Conservation (phyloP, 2,329 filamentous ascomycete genomes). For the Pochonia chlamydosporia region DNA sequence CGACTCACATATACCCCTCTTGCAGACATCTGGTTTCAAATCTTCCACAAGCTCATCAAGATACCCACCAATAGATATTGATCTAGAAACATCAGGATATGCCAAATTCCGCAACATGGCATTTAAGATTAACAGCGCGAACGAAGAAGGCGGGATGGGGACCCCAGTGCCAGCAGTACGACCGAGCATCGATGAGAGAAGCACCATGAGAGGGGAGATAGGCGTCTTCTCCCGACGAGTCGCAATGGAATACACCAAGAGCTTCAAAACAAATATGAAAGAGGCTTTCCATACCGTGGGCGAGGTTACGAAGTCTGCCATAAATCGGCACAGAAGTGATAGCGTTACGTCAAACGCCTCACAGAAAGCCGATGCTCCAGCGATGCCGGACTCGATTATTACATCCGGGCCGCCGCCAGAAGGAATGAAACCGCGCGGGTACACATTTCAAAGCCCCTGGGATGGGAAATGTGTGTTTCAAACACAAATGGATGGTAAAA, state of each 20-base stretch:
- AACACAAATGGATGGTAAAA: slow-evolving; percentile 70
- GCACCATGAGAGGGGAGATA: slow-evolving; percentile 8
- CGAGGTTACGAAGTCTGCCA: slow-evolving; percentile 17
- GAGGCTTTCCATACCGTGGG: slow-evolving; percentile 36
- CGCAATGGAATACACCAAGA: slow-evolving; percentile 51
- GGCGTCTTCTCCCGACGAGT: slow-evolving; percentile 47
- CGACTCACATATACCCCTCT: slow-evolving; percentile 16
- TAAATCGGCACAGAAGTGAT: slow-evolving; percentile 20
- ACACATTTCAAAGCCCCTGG: slow-evolving; percentile 82
- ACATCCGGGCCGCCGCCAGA: slow-evolving; percentile 5
- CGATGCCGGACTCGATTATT: background rate
- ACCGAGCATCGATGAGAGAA: slow-evolving; percentile 7
- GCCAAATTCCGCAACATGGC: slow-evolving; percentile 50
- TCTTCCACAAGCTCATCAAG: background rate
- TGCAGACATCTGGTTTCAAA: slow-evolving; percentile 6
- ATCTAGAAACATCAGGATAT: slow-evolving; percentile 50
- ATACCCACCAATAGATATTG: slow-evolving; percentile 43
- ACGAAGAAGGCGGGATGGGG: slow-evolving; percentile 21
- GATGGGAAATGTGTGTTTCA: slow-evolving; percentile 80
- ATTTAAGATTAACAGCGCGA: slow-evolving; percentile 21
- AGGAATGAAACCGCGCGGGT: slow-evolving; percentile 52
- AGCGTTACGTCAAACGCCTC: slow-evolving; percentile 27
- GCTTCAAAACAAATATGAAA: slow-evolving; percentile 40
- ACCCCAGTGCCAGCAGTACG: slow-evolving; percentile 10
- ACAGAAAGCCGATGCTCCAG: background rate